Percentiles rank a stretch among this genome's conserved stretches.
Conservation (phyloP, 768 basidiomycete species). For the Clitopilus passeckerianus region DNA sequence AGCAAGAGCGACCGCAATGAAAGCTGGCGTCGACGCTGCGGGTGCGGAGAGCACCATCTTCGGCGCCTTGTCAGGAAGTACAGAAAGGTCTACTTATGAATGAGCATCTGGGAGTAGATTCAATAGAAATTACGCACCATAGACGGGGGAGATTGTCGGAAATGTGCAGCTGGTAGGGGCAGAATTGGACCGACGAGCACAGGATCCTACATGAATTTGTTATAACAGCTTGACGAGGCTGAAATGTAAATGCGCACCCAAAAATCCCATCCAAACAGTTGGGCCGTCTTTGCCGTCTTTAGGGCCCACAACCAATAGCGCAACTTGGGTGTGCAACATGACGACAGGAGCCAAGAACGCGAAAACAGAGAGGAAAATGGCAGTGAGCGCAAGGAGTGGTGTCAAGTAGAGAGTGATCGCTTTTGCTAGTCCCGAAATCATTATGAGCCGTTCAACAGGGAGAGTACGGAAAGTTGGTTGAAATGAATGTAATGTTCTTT, state of each 20-base stretch:
- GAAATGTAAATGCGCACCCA: slow-evolving; percentile 39
- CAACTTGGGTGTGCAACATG: slow-evolving; percentile 56
- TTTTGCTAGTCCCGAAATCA: slow-evolving; percentile 72
- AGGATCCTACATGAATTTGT: slow-evolving; percentile 44
- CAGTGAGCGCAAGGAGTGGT: slow-evolving; percentile 60
- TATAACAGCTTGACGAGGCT: neutral
- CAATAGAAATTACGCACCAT: slow-evolving; percentile 40
- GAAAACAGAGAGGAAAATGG: slow-evolving; percentile 61
- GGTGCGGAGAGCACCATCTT: slow-evolving; percentile 55
- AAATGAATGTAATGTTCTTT: neutral
- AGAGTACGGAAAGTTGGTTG: neutral
- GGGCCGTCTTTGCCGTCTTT: slow-evolving; percentile 55
- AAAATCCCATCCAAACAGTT: slow-evolving; percentile 56
- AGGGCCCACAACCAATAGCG: slow-evolving; percentile 54
- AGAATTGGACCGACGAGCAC: slow-evolving; percentile 44
- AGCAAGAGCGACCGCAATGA: slow-evolving; percentile 56
- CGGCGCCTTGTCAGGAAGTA: slow-evolving; percentile 53
- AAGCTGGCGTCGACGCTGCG: slow-evolving; percentile 51
- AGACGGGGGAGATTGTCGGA: slow-evolving; percentile 50
- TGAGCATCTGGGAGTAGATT: neutral
- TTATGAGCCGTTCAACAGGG: slow-evolving; percentile 22
- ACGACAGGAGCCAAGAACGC: slow-evolving; percentile 63
- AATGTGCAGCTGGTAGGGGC: slow-evolving; percentile 51
- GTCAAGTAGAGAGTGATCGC: slow-evolving; percentile 63
- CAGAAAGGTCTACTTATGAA: slow-evolving; percentile 53